Base-by-base conservation (phyloP, 768 basidiomycete species). In the Psilocybe sp. region DNA sequence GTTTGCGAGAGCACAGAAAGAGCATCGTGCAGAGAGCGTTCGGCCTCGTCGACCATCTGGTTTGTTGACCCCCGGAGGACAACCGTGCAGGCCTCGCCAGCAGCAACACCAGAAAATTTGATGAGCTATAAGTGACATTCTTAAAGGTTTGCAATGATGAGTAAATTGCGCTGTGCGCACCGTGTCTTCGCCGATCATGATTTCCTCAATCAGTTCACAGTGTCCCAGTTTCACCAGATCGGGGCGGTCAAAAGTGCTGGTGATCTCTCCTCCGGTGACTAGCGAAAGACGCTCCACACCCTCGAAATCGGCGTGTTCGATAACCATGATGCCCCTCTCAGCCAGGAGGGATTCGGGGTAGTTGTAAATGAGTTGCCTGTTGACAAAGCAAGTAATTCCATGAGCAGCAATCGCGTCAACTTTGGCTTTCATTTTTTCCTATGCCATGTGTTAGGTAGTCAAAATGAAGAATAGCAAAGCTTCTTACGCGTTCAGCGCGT, bases 401-500 rank as follows among this genome's bases (percentile, higher is more conserved):
- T 97, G 94, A 0, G 88, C 69, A 5, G 94, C 92, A 60, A 99
- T 98, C 12, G 87, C 84, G 40, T 93, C 91, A 5, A 99, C 95
- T 74, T 98, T 99, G 52, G 83, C 86, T 72, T 96, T 97, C 97
- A 99, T 99, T 80, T 99, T 98, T 75, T 98, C 97, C 91, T 94
- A 62, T n/a, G 44, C 31, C 7, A 39, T 9, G 31, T 9, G 23
- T 54, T 40, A 37, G 46, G 36, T 28, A 33, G 37, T 36, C 8
- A 40, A n/a, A 36, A 12, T 35, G 33, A 46, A 13, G 14, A 11
- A 12, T 33, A 52, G 6, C n/a, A 12, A 36, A 35, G 10, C n/a
- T 14, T 45, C 36, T 38, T 58, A 87, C 90, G 61, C 85, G 79
- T 70, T 98, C 97, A 5, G 97, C 97, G 10, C 95, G 87, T 69